Percentiles rank a stretch among this genome's conserved stretches.
These are phyloP conservation scores for Pseudozyma tsukubaensis DNA, from an alignment of 1,284 basidiomycete genomes.

Conservation along the genomic window DNA sequence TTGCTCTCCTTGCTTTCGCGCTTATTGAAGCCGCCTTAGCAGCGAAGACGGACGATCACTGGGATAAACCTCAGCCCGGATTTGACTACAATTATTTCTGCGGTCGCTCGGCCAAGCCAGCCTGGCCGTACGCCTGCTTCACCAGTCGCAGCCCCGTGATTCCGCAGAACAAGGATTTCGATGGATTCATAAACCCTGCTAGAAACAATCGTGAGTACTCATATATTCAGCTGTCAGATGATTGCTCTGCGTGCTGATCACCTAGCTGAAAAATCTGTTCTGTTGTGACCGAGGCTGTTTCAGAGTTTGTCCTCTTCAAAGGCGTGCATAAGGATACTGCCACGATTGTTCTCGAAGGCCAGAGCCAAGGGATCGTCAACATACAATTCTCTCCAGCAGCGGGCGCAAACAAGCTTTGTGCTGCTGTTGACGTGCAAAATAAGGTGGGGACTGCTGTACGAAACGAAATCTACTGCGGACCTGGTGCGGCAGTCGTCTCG, in stretches of 20 bases:
- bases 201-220: not conserved
- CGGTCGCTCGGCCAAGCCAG: not conserved
- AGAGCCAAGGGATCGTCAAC: too few species aligned
- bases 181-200: not conserved
- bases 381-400: too few species aligned
- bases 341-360: too few species aligned
- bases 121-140: not conserved
- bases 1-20: not conserved
- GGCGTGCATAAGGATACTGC: too few species aligned
- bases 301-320: too few species aligned
- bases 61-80: too few species aligned
- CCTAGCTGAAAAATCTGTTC: too few species aligned
- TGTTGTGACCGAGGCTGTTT: too few species aligned
- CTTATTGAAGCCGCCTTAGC: not conserved
- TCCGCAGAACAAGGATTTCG: not conserved
- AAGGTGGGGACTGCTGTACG: not conserved
- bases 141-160: too few species aligned
- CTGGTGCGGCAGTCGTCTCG: not conserved
- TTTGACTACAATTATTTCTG: not conserved
- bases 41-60: not conserved
- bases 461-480: not conserved
- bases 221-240: too few species aligned
- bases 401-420: not conserved
- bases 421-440: not conserved
- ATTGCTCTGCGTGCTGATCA: too few species aligned